These are phyloP conservation scores for Penicillium sp. DNA, from an alignment of 2,329 filamentous ascomycete genomes.

Conservation along the genomic window DNA sequence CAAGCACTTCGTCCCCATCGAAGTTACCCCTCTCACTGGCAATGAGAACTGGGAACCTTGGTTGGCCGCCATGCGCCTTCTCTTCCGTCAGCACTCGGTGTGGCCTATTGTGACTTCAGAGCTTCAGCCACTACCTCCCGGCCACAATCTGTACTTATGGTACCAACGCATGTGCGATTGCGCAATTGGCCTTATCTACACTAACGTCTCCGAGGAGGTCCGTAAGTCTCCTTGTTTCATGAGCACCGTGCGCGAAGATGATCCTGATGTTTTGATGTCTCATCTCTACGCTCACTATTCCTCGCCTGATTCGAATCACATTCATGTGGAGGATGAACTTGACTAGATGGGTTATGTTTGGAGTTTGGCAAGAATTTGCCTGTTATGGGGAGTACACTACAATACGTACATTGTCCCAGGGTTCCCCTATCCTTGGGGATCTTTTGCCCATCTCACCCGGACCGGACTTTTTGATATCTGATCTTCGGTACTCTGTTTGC, in stretches of 20 bases:
- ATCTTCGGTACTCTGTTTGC: background rate
- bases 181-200: conserved; percentile 2
- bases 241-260: background rate
- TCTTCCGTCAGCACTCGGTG: conserved; percentile 10
- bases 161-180: conserved; percentile 8
- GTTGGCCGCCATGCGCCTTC: background rate
- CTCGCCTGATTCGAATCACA: background rate
- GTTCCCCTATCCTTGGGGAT: background rate
- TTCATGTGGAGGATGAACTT: background rate
- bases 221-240: conserved; percentile 1
- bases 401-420: background rate
- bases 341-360: background rate
- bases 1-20: conserved; percentile 7
- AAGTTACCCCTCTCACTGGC: background rate
- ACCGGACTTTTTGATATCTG: background rate
- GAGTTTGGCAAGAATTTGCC: background rate
- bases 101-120: background rate
- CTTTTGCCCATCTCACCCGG: background rate
- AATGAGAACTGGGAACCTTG: background rate
- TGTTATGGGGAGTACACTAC: background rate
- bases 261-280: background rate
- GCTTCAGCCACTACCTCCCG: background rate
- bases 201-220: conserved; percentile 1
- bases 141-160: conserved; percentile 6
- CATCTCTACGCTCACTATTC: conserved; percentile 5